These are phyloP conservation scores for Fonsecaea erecta DNA, from an alignment of 2,329 filamentous ascomycete genomes.

Conservation along the genomic window DNA sequence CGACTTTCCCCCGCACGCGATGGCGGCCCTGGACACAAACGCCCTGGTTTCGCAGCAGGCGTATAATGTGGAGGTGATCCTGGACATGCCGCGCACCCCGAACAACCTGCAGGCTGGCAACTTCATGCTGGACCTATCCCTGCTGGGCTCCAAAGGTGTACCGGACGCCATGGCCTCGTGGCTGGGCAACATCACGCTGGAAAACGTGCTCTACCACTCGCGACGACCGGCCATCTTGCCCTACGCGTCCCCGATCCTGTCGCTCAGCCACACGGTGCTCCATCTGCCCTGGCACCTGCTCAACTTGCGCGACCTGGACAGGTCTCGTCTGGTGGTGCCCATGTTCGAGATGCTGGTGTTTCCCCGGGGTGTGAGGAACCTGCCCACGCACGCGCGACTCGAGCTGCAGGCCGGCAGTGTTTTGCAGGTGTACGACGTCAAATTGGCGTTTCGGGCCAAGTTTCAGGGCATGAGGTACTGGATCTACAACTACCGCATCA, in stretches of 20 bases:
- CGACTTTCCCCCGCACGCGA: constrained; percentile 56
- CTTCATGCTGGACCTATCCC: constrained; percentile 86
- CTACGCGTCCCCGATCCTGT: constrained; percentile 76
- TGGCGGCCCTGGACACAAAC: constrained; percentile 48
- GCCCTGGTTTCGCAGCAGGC: constrained; percentile 72
- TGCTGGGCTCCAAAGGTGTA: constrained; percentile 55
- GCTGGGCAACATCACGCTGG: constrained; percentile 41
- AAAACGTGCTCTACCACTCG: constrained; percentile 62
- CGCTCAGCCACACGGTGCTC: constrained; percentile 45
- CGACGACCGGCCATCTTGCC: constrained; percentile 78
- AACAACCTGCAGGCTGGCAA: constrained; percentile 79
- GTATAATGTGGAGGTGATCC: constrained; percentile 79
- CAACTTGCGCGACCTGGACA: constrained; percentile 58
- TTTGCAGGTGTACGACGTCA: constrained; percentile 73
- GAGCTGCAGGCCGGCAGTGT: constrained; percentile 66
- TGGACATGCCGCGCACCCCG: constrained; percentile 78
- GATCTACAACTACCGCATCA: constrained; percentile 82
- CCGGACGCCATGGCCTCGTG: constrained; percentile 24
- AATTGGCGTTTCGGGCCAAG: constrained; percentile 72
- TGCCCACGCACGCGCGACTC: constrained; percentile 61
- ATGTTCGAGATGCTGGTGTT: constrained; percentile 79
- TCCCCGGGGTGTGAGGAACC: constrained; percentile 54
- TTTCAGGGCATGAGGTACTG: constrained; percentile 76
- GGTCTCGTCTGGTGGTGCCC: constrained; percentile 65
- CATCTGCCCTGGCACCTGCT: constrained; percentile 34